These are phyloP conservation scores for Magnusiomyces suaveolens DNA, from an alignment of 1,139 yeast species.

Conservation along the genomic window DNA sequence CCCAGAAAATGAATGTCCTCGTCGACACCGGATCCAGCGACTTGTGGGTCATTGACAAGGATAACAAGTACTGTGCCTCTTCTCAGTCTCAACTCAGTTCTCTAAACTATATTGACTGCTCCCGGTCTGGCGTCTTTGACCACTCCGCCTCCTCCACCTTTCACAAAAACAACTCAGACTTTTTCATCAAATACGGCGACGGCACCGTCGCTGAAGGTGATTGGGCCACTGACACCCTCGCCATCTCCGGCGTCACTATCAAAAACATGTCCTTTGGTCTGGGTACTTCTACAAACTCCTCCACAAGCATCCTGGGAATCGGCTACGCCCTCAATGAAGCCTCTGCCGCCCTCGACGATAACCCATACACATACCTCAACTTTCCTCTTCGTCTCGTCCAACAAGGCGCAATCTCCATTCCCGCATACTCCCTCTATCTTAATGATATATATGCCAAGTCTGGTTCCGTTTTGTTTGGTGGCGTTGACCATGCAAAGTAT, in stretches of 20 bases:
- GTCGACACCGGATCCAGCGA: conserved; percentile 66
- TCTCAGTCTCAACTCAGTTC: conserved; percentile 25
- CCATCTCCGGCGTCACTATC: conserved; percentile 15
- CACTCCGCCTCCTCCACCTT: conserved; percentile 8
- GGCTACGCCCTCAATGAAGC: conserved; percentile 15
- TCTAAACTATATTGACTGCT: conserved; percentile 8
- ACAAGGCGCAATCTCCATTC: conserved; percentile 41
- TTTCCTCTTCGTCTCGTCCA: conserved; percentile 40
- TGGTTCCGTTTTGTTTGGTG: conserved; percentile 51
- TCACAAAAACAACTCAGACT: conserved; percentile 16
- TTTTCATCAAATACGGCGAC: conserved; percentile 24
- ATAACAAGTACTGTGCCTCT: conserved; percentile 29
- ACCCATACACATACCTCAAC: conserved; percentile 31
- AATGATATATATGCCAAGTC: conserved; percentile 34
- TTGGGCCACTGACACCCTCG: conserved; percentile 41
- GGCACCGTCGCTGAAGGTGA: conserved; percentile 36
- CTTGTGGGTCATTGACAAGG: conserved; percentile 44
- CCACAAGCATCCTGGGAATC: conserved; percentile 31
- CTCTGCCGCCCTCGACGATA: conserved; percentile 17
- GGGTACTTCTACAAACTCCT: conserved; percentile 26
- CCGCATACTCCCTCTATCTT: conserved; percentile 48
- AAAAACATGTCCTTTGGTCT: conserved; percentile 25
- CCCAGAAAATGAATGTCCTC: conserved; percentile 43
- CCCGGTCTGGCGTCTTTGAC: conserved; percentile 11
- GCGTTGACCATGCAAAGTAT: conserved; percentile 46